These are phyloP conservation scores for Aspergillus sergii DNA, from an alignment of 2,329 filamentous ascomycete genomes.

Conservation along the genomic window DNA sequence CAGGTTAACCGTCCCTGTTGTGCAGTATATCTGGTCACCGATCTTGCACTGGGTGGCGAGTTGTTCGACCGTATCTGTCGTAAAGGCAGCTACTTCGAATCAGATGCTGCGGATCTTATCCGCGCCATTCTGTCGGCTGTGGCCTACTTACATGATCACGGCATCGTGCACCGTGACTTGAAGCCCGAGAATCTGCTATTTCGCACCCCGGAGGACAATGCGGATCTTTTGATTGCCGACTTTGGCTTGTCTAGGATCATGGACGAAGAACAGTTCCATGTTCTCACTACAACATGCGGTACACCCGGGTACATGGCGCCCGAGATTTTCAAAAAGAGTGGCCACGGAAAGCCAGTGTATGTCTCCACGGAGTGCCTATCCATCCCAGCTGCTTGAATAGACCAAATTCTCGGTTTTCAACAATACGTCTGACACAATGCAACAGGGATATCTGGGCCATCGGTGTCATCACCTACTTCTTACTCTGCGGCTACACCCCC, in stretches of 20 bases:
- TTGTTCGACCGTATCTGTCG: constrained; percentile 98
- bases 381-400: not conserved
- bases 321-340: constrained; percentile 98
- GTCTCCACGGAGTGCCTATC: constrained; percentile 20
- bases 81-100: constrained; percentile 98
- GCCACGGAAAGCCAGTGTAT: constrained; percentile 93
- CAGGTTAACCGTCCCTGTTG: constrained; percentile 18
- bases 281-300: constrained; percentile 94
- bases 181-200: constrained; percentile 98
- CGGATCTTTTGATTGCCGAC: constrained; percentile 93
- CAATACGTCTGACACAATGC: constrained; percentile 4
- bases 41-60: constrained; percentile 93
- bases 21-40: constrained; percentile 89
- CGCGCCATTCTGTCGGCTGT: constrained; percentile 95
- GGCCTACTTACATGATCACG: constrained; percentile 96
- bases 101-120: constrained; percentile 92
- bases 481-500: constrained; percentile 95
- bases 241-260: constrained; percentile 96
- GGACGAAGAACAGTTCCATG: constrained; percentile 98
- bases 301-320: constrained; percentile 99
- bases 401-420: not conserved
- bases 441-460: constrained; percentile 89
- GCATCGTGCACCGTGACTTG: constrained; percentile 95
- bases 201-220: constrained; percentile 95
- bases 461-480: constrained; percentile 97